These are phyloP conservation scores for Hippophae gyantsensis DNA, from an alignment of 306 rosid species.

Conservation along the genomic window DNA sequence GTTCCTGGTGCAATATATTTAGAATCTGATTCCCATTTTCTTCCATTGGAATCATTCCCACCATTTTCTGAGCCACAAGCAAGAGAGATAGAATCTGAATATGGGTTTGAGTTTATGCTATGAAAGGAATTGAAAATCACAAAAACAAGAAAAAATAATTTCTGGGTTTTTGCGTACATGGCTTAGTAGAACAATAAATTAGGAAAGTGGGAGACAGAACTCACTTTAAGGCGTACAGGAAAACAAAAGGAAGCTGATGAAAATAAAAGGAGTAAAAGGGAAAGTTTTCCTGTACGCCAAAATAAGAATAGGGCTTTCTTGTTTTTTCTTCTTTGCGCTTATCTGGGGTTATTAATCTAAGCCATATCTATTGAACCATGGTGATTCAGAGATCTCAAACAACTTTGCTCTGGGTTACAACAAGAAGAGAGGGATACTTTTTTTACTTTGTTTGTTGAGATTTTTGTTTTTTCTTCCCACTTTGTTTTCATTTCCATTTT, in stretches of 20 bases:
- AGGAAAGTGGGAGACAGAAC: background rate
- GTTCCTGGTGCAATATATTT: constrained; percentile 10
- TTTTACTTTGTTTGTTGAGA: too few relatives aligned
- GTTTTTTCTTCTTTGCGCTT: background rate
- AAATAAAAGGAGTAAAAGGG: background rate
- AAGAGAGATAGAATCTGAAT: constrained; percentile 16
- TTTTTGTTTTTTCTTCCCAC: too few relatives aligned
- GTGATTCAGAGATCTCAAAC: too few relatives aligned
- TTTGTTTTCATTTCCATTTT: too few relatives aligned
- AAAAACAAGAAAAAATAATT: constrained; percentile 12
- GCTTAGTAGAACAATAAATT: constrained; percentile 2
- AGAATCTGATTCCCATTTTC: constrained; percentile 36
- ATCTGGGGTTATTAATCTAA: too few relatives aligned
- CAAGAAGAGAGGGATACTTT: too few relatives aligned
- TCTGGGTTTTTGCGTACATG: constrained; percentile 21
- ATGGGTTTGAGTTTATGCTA: constrained; percentile 3
- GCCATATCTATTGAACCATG: too few relatives aligned
- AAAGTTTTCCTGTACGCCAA: background rate
- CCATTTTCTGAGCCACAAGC: constrained; percentile 36
- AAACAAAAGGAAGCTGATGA: background rate
- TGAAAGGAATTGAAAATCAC: background rate
- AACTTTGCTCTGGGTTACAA: too few relatives aligned
- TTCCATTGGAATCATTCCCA: constrained; percentile 25
- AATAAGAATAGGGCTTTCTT: background rate
- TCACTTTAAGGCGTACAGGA: background rate